Base-by-base conservation (phyloP, 108 stramenopile genomes). In the Parietichytrium sp. region DNA sequence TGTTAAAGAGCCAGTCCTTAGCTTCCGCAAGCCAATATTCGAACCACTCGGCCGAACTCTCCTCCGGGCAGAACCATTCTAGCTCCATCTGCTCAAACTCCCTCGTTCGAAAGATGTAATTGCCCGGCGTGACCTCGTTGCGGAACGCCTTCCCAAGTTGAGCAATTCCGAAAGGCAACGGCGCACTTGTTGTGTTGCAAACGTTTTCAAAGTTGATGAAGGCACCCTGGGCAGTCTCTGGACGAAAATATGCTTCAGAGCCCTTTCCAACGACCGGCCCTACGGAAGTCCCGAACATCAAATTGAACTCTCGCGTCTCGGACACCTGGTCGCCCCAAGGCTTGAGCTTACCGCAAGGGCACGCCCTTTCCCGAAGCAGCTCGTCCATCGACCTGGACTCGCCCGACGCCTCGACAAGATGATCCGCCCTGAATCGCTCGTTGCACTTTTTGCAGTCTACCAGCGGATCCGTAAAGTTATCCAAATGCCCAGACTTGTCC, bases 41-140 rank as follows among this genome's bases (percentile, higher is more conserved):
- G n/a, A 78, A 30, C 78, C 20, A 26, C 0, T 81, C 7, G 3
- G n/a, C 47, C 13, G 31, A 16, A 54, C 89, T 79, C 48, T 94
- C 82, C 0, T 92, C 93, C 49, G 88, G 90, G 55, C 94, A 93
- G 79, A 97, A 97, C 82, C 94, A 95, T 84, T 97, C 94, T 36
- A 97, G 91, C 84, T 98, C 98, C 94, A 95, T 95, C 88, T 98
- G 98, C 87, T 97, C 96, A 82, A 98, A 98, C 86, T 98, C 98
- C 10, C 98, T 89, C n/a, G 88, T 87, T 54, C 96, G 94, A 83
- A 97, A 98, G 79, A 98, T 93, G 83, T 96, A 98, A 80, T 96
- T 96, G 18, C 96, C 86, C 4, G 96, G 95, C 7, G 96, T 96
- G 53, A 98, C 97, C 84, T 98, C 98, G 85, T 98, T 98, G 8